Evolutionary conservation across 345 rosid genomes (phyloP), one percentile per base, ranked within the genome.

Genomic region (Linum tenue): DNA sequence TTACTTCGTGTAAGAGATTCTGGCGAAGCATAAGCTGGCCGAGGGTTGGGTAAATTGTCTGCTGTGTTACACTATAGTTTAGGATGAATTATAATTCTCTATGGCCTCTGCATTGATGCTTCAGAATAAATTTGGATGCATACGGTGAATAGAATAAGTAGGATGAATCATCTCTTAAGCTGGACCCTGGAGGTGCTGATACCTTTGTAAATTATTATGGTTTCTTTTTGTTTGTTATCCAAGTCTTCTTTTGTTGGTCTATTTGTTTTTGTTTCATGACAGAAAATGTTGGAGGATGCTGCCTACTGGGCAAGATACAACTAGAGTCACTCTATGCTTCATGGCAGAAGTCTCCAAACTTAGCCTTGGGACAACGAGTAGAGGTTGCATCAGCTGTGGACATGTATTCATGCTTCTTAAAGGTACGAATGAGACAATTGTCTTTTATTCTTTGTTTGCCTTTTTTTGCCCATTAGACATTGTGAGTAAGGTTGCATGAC

Each of bases 201-300:
- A 22, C 31, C 31, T 22, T 22, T 22, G 31, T 22, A 22, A 41
- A 4, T 41, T 8, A 4, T 41, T 41, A 4, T 41, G 9, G 6
- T 4, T 41, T 2, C 1, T 36, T 48, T 59, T 37, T 3, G 7
- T 38, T 14, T 37, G 22, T 59, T 8, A 14, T 15, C 43, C n/a
- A 12, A 56, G 43, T 35, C 42, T 22, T 17, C 35, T 12, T 57
- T 57, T 17, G 37, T 57, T 57, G 37, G 36, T 57, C 31, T 22
- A 22, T 22, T 60, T n/a, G n/a, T n/a, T 37, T 41, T 38, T 60
- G 73, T 74, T 62, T 62, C 16, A 38, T 75, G 62, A 41, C 83
- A 95, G 99, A 86, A 77, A 86, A 87, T 79, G 64, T 75, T 73
- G 92, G 95, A 59, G 95, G 96, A 67, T 82, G 82, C 78, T 87